Base-by-base conservation (phyloP, 2,329 filamentous ascomycete species). In the Ascochyta lentis region DNA sequence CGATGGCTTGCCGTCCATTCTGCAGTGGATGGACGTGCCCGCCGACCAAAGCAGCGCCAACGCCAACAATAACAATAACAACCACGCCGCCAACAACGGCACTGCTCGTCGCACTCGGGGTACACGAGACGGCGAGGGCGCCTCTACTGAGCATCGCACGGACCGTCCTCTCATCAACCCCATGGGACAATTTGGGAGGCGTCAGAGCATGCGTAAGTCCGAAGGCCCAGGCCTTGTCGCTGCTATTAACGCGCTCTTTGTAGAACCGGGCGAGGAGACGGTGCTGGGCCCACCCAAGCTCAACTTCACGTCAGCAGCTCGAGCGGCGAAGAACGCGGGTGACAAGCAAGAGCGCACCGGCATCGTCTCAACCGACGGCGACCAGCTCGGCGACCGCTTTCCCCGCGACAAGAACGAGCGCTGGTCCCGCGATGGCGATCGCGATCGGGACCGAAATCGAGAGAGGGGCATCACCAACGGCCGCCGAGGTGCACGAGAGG, bases 21-120 rank as follows among this genome's bases (percentile, higher is more conserved):
- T 96, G 79, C 91, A 96, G 81, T 98, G 93, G 93, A 96, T 97
- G 92, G 92, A 94, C 90, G 96, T 67, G 40, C 64, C 70, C 19
- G 55, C 63, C 24, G 72, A 74, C 23, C 66, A 70, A 31, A 66
- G 57, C 53, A 69, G 66, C 62, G 67, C 58, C 56, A 65, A 10
- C 29, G 67, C 22, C 43, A 58, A 46, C 35, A 61, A 61, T 51
- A 66, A 58, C 53, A 69, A 67, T 61, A 68, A 58, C 56, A 66
- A 64, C 40, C 45, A 60, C 44, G 40, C 54, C 38, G 35, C 44
- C 49, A 67, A 62, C 38, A 67, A 65, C 29, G 60, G 61, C 52
- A 65, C 56, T 56, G 65, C 54, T 55, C 68, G 62, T 59, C 70
- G 56, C 45, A 65, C 48, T 53, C 70, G 56, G 56, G 64, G 60